Conservation (phyloP, 2,329 filamentous ascomycete genomes). For the Xylariaceae sp. region DNA sequence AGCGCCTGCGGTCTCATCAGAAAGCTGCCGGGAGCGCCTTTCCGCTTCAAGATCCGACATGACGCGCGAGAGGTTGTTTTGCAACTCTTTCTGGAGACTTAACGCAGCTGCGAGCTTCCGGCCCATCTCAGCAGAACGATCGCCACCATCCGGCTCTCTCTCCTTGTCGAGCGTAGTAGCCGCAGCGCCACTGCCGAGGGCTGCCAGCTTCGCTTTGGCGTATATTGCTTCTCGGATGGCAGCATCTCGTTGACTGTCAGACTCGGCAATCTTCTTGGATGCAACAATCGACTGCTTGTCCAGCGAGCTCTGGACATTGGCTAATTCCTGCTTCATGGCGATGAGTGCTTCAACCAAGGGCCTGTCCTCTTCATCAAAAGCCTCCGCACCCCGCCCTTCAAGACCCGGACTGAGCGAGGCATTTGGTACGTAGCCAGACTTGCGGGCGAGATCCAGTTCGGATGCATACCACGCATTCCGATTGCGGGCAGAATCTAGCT, state of each 20-base stretch:
- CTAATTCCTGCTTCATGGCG: conserved; percentile 81
- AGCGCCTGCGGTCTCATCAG: conserved; percentile 79
- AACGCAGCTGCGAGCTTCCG: conserved; percentile 77
- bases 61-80: conserved; percentile 63
- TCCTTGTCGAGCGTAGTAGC: conserved; percentile 53
- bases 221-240: conserved; percentile 95
- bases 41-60: conserved; percentile 71
- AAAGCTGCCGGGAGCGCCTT: conserved; percentile 69
- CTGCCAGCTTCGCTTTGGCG: conserved; percentile 85
- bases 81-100: conserved; percentile 72
- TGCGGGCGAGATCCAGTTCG: conserved; percentile 83
- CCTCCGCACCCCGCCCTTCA: conserved; percentile 68
- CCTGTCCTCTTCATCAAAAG: conserved; percentile 85
- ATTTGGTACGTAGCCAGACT: conserved; percentile 76
- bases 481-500: conserved; percentile 76
- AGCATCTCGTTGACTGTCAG: conserved; percentile 87
- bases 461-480: conserved; percentile 96
- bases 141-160: conserved; percentile 45
- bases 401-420: conserved; percentile 62
- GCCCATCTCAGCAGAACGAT: conserved; percentile 67
- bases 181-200: conserved; percentile 54
- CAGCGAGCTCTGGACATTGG: conserved; percentile 82
- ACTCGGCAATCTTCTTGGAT: conserved; percentile 83
- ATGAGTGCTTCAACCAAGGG: conserved; percentile 87
- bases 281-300: conserved; percentile 81